These are phyloP conservation scores for Teratosphaeria nubilosa DNA, from an alignment of 2,329 filamentous ascomycete species.

Conservation along the genomic window DNA sequence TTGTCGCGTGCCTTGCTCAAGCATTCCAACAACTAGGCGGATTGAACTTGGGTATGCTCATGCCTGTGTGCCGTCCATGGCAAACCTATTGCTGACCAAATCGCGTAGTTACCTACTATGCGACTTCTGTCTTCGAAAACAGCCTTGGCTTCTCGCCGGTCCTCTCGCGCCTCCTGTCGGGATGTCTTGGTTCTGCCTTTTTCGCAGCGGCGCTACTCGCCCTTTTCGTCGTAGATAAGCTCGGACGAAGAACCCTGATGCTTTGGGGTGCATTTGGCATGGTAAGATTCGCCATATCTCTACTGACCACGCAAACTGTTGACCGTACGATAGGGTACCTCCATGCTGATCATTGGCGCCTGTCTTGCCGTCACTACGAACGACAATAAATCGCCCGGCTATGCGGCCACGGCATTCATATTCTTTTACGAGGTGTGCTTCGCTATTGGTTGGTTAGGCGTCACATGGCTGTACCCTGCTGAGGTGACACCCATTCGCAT, in stretches of 20 bases:
- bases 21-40: conserved; percentile 12
- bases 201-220: conserved; percentile 39
- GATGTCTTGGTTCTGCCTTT: conserved; percentile 43
- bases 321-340: not conserved
- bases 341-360: not conserved
- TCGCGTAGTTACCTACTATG: conserved; percentile 22
- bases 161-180: conserved; percentile 39
- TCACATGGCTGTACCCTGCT: conserved; percentile 22
- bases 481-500: conserved; percentile 27
- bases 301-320: not conserved
- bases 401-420: conserved; percentile 28
- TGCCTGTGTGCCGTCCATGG: too few relatives aligned
- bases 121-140: conserved; percentile 41
- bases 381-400: conserved; percentile 10
- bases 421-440: conserved; percentile 30
- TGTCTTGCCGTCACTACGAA: not conserved
- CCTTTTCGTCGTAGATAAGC: conserved; percentile 39
- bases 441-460: conserved; percentile 25
- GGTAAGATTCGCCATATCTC: conserved; percentile 2
- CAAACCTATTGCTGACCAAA: too few relatives aligned
- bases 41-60: conserved; percentile 9
- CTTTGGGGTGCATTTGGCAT: conserved; percentile 52
- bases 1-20: conserved; percentile 6
- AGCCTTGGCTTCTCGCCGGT: conserved; percentile 41
- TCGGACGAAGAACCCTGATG: conserved; percentile 58